Base-by-base conservation (phyloP, 1,284 basidiomycete genomes). In the Cutaneotrichosporon curvatum region DNA sequence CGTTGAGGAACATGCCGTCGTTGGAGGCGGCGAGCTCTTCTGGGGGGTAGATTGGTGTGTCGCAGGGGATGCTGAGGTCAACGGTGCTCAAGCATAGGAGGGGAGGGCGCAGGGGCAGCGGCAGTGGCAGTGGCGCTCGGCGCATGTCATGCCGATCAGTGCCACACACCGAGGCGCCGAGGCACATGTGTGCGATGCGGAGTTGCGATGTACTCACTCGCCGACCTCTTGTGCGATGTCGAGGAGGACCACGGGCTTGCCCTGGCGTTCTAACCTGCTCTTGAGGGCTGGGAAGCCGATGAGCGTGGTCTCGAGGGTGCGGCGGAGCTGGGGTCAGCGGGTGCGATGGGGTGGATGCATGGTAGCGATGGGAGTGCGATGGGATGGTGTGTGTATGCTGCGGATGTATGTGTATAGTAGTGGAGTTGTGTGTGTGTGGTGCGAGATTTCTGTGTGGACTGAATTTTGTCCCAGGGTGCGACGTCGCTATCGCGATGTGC, bases 291-390 rank as follows among this genome's bases (percentile, higher is more conserved):
- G 63, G 40, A 59, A 68, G n/a, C 66, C 68, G 5, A 65, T 37
- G 1, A 73, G 48, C 48, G 67, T 61, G 3, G 71, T 73, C 50
- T 72, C 68, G 62, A 73, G 62, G 1, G 70, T 63, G 16, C 71
- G 59, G 4, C 63, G 57, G 11, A 71, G 56, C 65, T 71, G 40
- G 14, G 6, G 44, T 53, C 38, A 50, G 44, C 34, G 22, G 15
- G n/a, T 14, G 11, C n/a, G 11, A 40, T 14, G 9, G 34, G 30
- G 38, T 40, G 38, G n/a, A n/a, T n/a, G n/a, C n/a, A n/a, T n/a
- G n/a, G n/a, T n/a, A n/a, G n/a, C n/a, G n/a, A n/a, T n/a, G n/a
- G n/a, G n/a, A n/a, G n/a, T n/a, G n/a, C n/a, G n/a, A n/a, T n/a
- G n/a, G n/a, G n/a, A n/a, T n/a, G n/a, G n/a, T n/a, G n/a, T n/a